These are phyloP conservation scores for Candida qinlingensis DNA, from an alignment of 805 yeast species.

Conservation along the genomic window DNA sequence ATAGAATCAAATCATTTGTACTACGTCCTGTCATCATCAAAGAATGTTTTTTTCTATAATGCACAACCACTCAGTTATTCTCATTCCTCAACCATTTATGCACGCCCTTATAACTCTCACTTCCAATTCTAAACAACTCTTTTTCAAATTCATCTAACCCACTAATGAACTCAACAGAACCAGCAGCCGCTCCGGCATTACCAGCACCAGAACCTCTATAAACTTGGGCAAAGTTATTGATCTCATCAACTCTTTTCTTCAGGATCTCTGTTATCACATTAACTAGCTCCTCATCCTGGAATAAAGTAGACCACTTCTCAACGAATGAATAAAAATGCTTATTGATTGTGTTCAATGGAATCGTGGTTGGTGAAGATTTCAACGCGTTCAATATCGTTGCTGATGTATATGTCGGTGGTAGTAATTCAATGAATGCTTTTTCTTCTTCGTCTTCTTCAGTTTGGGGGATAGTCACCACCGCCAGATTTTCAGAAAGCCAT, in stretches of 20 bases:
- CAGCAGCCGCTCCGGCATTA: not conserved
- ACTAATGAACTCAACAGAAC: conserved; percentile 5
- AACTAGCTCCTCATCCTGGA: conserved; percentile 58
- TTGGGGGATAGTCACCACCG: conserved; percentile 36
- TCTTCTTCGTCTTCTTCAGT: not conserved
- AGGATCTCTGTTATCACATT: conserved; percentile 46
- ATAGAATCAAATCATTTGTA: too few species aligned
- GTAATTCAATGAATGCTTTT: conserved; percentile 56
- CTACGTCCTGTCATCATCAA: too few species aligned
- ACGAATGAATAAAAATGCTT: conserved; percentile 67
- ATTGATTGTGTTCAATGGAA: conserved; percentile 63
- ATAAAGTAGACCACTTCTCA: conserved; percentile 72
- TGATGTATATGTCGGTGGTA: conserved; percentile 66
- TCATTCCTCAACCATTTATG: conserved; percentile 36
- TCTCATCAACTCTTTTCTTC: conserved; percentile 59
- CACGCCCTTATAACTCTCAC: conserved; percentile 42
- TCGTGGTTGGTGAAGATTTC: conserved; percentile 57
- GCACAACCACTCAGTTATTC: not conserved
- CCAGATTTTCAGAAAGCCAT: conserved; percentile 83
- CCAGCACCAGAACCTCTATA: conserved; percentile 30
- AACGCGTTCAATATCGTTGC: conserved; percentile 73
- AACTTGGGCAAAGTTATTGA: conserved; percentile 59
- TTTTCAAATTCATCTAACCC: conserved; percentile 72
- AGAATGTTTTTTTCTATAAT: not conserved
- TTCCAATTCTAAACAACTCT: conserved; percentile 45